Conservation (phyloP, 148 eudicot species). For the Arbutus unedo region DNA sequence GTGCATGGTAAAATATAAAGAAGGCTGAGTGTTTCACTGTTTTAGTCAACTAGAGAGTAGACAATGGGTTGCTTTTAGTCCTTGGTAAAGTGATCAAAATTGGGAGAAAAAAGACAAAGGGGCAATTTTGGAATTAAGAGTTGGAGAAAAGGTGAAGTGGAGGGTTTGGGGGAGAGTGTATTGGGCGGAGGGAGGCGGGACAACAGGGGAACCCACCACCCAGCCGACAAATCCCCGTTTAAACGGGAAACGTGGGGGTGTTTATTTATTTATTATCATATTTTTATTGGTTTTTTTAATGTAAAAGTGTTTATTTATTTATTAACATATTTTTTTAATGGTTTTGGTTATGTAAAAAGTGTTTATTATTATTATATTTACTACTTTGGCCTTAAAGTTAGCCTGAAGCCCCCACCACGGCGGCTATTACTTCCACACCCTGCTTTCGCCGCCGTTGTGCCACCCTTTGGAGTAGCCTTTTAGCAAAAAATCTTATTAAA, state of each 20-base stretch:
- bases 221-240: neutral
- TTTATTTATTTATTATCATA: neutral
- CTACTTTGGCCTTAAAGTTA: neutral
- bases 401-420: slow-evolving; percentile 5
- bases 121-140: neutral
- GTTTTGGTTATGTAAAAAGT: neutral
- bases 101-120: neutral
- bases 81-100: neutral
- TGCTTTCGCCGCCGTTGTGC: neutral
- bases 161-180: neutral
- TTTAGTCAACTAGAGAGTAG: neutral
- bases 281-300: neutral
- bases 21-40: neutral
- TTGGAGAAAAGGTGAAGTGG: neutral
- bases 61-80: neutral
- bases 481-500: neutral
- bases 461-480: neutral
- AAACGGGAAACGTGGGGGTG: slow-evolving; percentile 1
- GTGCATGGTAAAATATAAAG: too few relatives aligned
- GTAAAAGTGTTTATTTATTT: neutral
- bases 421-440: neutral
- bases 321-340: neutral
- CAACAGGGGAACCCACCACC: neutral
- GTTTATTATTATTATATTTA: neutral
- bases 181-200: neutral